These are phyloP conservation scores for Myrica gale DNA, from an alignment of 306 rosid genomes.

Conservation along the genomic window DNA sequence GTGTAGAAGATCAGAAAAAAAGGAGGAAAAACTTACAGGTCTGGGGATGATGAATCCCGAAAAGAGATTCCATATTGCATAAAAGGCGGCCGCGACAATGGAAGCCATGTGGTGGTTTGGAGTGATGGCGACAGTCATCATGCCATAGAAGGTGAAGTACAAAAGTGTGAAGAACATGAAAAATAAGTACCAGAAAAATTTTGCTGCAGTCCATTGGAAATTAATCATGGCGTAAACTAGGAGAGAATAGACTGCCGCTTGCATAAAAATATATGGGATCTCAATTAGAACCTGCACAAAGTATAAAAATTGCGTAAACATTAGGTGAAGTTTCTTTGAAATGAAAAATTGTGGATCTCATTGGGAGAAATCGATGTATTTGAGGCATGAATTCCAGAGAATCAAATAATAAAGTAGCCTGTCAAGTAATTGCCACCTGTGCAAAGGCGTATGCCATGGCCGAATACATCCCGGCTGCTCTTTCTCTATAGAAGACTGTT, in stretches of 20 bases:
- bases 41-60: slow-evolving; percentile 51
- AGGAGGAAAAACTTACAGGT: slow-evolving; percentile 41
- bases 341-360: no score
- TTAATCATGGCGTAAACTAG: slow-evolving; percentile 62
- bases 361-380: background rate
- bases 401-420: no score
- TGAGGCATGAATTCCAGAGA: no score
- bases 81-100: slow-evolving; percentile 47
- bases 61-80: slow-evolving; percentile 55
- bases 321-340: no score
- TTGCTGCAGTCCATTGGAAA: slow-evolving; percentile 49
- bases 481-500: slow-evolving; percentile 57
- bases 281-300: slow-evolving; percentile 45
- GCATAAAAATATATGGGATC: slow-evolving; percentile 47
- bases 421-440: slow-evolving; percentile 34
- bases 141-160: slow-evolving; percentile 63
- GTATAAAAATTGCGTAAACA: no score
- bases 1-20: no score
- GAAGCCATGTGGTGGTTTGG: slow-evolving; percentile 56
- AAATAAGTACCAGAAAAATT: slow-evolving; percentile 55
- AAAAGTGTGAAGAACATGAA: slow-evolving; percentile 57
- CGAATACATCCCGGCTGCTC: slow-evolving; percentile 63
- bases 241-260: slow-evolving; percentile 38
- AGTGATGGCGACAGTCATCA: slow-evolving; percentile 56
- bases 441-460: slow-evolving; percentile 59